Evolutionary conservation across 257 asterid genomes (phyloP), one percentile per base, ranked within the genome.

Genomic region (Solanum bukasovii): DNA sequence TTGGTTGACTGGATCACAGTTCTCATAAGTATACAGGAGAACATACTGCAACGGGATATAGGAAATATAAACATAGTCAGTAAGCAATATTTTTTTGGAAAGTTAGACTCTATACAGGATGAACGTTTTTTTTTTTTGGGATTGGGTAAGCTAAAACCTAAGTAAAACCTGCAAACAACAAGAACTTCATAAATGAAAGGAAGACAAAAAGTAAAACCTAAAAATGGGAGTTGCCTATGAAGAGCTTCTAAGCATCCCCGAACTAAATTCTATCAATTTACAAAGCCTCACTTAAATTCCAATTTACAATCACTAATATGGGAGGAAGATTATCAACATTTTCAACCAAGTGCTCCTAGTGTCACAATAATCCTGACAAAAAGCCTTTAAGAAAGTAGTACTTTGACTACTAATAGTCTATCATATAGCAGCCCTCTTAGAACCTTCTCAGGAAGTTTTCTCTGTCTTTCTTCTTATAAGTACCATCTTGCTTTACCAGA

Each of bases 1-100:
- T 91, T 96, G 95, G 95, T 97, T 97, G 89, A 91, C 94, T 14
- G 99, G 99, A 88, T 95, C 98, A 91, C 99, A 97, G 88, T 91
- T 92, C 91, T 93, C 94, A 21, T 18, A 56, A 46, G 90, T 94
- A 90, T 91, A 93, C 78, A 94, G 88, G 81, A 97, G 95, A 88
- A 93, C 94, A 87, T 95, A 97, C 99, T 97, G 98, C 95, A 94
- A 65, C 61, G 72, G 70, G 33, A 87, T 86, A 33, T 3, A 75
- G 83, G 84, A 44, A 42, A 78, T 78, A 77, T 25, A 40, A 78
- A 78, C 37, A 25, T 13, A 78, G 35, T 40, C 2, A 77, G 37
- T 49, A 81, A 81, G 33, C 85, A 46, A 81, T 46, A 29, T 3
- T 81, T 52, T 77, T 77, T 81, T 44, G 65, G n/a, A 33, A 49